Conservation (phyloP, 176 grass and related monocot genomes). For the Bothriochloa decipiens region DNA sequence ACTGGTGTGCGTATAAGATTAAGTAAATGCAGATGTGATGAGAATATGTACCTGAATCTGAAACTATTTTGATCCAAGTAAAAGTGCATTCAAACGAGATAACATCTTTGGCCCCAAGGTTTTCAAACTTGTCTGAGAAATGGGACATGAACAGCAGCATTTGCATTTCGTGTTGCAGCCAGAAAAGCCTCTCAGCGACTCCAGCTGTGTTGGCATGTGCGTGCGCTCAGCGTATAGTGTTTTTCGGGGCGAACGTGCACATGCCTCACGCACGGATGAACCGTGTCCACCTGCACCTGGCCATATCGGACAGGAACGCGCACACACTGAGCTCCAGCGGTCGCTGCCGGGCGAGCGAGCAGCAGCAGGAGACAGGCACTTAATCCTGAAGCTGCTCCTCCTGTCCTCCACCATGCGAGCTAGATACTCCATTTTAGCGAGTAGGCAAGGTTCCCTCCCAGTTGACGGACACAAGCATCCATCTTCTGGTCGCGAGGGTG, state of each 20-base stretch:
- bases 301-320: conserved; percentile 1
- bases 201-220: conserved; percentile 23
- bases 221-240: not conserved
- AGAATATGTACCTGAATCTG: conserved; percentile 21
- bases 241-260: conserved; percentile 27
- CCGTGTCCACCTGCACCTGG: not conserved
- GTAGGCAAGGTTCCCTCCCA: conserved; percentile 4
- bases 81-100: not conserved
- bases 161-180: not conserved
- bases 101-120: not conserved
- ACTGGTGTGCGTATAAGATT: not conserved
- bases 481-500: not conserved
- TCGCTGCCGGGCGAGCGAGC: conserved; percentile 24
- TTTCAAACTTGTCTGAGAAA: not conserved
- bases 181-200: not conserved
- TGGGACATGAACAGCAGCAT: not conserved
- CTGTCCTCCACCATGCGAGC: not conserved
- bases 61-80: not conserved
- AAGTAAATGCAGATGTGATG: not conserved
- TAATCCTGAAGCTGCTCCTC: conserved; percentile 16
- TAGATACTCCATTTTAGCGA: not conserved
- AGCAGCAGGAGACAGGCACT: conserved; percentile 1
- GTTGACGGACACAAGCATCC: conserved; percentile 24
- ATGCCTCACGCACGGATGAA: conserved; percentile 8
- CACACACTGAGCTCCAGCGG: conserved; percentile 1